Conservation (phyloP, 2,329 filamentous ascomycete species). For the Coniochaeta sp. region DNA sequence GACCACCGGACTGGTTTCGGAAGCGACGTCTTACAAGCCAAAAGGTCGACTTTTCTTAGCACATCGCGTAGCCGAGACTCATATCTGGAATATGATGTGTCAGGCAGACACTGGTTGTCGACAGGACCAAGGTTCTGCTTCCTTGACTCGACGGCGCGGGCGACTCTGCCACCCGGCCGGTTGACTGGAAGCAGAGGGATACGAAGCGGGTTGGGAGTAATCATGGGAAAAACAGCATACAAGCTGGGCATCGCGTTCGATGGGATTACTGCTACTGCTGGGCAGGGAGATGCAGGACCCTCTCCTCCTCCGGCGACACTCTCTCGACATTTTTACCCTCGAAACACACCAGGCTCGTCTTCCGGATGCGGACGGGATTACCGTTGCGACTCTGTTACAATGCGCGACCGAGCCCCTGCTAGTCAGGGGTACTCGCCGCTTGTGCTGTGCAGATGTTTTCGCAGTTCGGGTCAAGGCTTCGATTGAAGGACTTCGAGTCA, state of each 20-base stretch:
- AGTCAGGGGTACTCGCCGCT: constrained; percentile 5
- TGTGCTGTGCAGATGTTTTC: constrained; percentile 7
- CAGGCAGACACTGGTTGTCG: constrained; percentile 38
- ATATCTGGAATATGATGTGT: constrained; percentile 32
- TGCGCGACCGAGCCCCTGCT: constrained; percentile 5
- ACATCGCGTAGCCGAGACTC: constrained; percentile 26
- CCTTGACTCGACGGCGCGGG: constrained; percentile 3
- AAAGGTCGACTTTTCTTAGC: constrained; percentile 10
- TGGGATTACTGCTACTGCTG: constrained; percentile 19
- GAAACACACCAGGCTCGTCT: constrained; percentile 9
- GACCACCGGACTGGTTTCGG: constrained; percentile 2
- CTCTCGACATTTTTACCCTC: constrained; percentile 5
- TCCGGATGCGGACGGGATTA: constrained; percentile 15
- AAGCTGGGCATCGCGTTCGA: constrained; percentile 18
- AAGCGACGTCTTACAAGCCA: constrained; percentile 10
- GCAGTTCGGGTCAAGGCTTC: constrained; percentile 21
- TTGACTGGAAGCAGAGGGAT: constrained; percentile 6
- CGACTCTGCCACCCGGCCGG: background rate
- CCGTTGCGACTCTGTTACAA: constrained; percentile 12
- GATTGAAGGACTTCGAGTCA: constrained; percentile 1
- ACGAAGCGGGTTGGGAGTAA: constrained; percentile 21
- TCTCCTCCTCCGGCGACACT: constrained; percentile 7
- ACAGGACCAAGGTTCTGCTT: constrained; percentile 23
- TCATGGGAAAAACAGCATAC: constrained; percentile 15
- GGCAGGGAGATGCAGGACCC: constrained; percentile 18